Percentiles rank a stretch among this genome's conserved stretches.
phyloP scores from a whole-genome alignment of 805 yeast genomes.

The Kregervanrija pseudodelftensis region DNA sequence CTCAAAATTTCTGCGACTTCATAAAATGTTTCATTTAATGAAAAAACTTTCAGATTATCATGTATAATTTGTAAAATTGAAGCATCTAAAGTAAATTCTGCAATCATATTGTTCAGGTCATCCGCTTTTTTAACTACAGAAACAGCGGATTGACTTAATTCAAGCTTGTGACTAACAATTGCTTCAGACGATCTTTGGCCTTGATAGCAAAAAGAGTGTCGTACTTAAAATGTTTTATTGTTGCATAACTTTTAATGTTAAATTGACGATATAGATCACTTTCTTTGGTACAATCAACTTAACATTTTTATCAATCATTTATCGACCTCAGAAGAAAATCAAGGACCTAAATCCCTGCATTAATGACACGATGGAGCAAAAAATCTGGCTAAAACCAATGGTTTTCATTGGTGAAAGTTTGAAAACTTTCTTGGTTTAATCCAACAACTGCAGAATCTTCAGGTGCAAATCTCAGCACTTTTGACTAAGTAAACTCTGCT shows the following conservation, averaged over 20 bases:
- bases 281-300: conserved; percentile 79
- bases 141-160: conserved; percentile 77
- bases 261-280: conserved; percentile 60
- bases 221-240: conserved; percentile 68
- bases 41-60: conserved; percentile 21
- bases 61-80: conserved; percentile 50
- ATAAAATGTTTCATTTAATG: conserved; percentile 50
- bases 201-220: conserved; percentile 52
- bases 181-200: conserved; percentile 83
- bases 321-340: conserved; percentile 68
- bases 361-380: conserved; percentile 99
- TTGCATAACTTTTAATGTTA: conserved; percentile 77
- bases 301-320: conserved; percentile 48
- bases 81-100: conserved; percentile 37
- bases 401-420: conserved; percentile 60
- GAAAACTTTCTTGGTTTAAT: conserved; percentile 60
- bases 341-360: conserved; percentile 83
- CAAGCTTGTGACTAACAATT: conserved; percentile 70
- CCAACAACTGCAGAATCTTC: conserved; percentile 84
- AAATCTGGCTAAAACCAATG: conserved; percentile 78
- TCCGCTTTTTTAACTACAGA: conserved; percentile 39
- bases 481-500: too few species aligned
- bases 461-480: too few species aligned
- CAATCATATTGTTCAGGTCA: conserved; percentile 43
- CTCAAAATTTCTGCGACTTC: conserved; percentile 57